These are phyloP conservation scores for Entamoeba dispar DNA, from an alignment of 208 protist genomes.

Conservation along the genomic window DNA sequence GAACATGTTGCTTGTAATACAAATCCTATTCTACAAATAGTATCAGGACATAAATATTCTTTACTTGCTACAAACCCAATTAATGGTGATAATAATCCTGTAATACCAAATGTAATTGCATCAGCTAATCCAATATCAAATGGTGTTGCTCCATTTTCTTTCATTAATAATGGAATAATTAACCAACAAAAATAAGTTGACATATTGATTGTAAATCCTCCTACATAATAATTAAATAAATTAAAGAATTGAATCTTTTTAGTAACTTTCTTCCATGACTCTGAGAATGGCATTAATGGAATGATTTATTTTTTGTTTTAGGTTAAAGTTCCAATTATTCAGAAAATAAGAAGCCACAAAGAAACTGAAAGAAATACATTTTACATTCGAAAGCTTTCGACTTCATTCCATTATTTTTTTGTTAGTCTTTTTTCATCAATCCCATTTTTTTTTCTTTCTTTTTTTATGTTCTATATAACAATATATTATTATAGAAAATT, in stretches of 20 bases:
- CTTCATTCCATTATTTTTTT: no score
- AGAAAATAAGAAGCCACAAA: background rate
- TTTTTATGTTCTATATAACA: no score
- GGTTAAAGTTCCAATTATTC: background rate
- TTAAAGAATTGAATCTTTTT: background rate
- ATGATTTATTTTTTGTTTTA: background rate
- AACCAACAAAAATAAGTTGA: background rate
- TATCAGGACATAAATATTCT: background rate
- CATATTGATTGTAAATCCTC: background rate
- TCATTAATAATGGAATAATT: background rate
- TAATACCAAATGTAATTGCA: background rate
- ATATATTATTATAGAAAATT: no score
- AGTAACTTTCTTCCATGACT: background rate
- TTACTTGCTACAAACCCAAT: background rate
- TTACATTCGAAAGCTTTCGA: no score
- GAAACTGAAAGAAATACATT: no score
- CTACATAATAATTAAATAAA: background rate
- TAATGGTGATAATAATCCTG: background rate
- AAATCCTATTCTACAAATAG: background rate
- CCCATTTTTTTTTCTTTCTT: no score
- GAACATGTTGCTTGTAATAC: background rate
- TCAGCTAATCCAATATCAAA: background rate
- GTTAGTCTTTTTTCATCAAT: no score
- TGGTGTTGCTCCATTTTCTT: background rate
- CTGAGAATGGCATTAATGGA: background rate